Conservation (phyloP, 768 basidiomycete genomes). For the Sutorius australiensis region DNA sequence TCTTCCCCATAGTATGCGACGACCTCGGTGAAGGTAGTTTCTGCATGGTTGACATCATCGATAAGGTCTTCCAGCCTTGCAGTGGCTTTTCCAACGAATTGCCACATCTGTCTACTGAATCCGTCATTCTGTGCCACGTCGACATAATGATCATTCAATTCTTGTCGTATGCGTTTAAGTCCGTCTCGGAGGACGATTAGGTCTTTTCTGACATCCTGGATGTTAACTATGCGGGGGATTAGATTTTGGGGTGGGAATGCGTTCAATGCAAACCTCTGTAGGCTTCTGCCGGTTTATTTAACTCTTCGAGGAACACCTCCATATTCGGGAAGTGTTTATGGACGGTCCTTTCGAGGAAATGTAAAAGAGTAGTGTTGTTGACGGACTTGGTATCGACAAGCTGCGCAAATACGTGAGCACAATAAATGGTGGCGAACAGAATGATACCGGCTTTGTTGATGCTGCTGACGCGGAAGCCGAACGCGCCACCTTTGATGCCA, state of each 20-base stretch:
- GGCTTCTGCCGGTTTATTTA: conserved; percentile 86
- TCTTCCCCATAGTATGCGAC: conserved; percentile 93
- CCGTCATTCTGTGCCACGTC: conserved; percentile 67
- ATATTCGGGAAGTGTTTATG: conserved; percentile 84
- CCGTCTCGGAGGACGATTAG: conserved; percentile 70
- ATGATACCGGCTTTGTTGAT: conserved; percentile 78
- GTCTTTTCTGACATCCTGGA: conserved; percentile 80
- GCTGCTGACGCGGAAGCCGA: conserved; percentile 94
- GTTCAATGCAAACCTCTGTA: conserved; percentile 67
- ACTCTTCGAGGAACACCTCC: conserved; percentile 84
- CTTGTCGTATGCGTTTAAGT: conserved; percentile 74
- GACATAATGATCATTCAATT: conserved; percentile 75
- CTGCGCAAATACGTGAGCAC: conserved; percentile 38
- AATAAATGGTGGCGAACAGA: neutral
- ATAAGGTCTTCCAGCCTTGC: conserved; percentile 75
- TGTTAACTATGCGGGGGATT: conserved; percentile 57
- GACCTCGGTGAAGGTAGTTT: conserved; percentile 78
- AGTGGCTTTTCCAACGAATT: conserved; percentile 74
- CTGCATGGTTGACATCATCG: conserved; percentile 85
- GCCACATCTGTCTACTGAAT: conserved; percentile 91
- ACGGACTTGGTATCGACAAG: conserved; percentile 97
- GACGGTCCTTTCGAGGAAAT: conserved; percentile 90
- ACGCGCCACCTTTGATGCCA: conserved; percentile 93
- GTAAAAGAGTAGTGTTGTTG: conserved; percentile 89
- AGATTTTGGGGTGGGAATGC: neutral